Percentiles rank a stretch among this genome's conserved stretches.
Conservation (phyloP, 495 filamentous ascomycete genomes). For the Tetracladium marchalianum region DNA sequence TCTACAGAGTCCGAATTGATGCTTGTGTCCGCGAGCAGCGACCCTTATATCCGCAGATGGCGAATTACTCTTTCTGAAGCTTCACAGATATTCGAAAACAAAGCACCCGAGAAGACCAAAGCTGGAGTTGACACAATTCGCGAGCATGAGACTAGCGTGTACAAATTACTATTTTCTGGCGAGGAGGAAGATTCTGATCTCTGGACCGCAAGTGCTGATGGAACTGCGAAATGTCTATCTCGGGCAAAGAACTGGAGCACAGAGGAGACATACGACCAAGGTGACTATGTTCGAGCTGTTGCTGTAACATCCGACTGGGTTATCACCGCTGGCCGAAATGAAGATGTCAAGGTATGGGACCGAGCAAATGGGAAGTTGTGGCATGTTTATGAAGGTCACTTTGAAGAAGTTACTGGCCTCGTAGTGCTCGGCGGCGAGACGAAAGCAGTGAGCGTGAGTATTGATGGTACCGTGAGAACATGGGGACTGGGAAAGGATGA, state of each 20-base stretch:
- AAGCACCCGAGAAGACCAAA: slow-evolving; percentile 22
- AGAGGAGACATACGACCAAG: slow-evolving; percentile 66
- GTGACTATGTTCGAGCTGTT: slow-evolving; percentile 82
- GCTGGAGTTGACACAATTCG: slow-evolving; percentile 48
- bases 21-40: slow-evolving; percentile 72
- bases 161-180: slow-evolving; percentile 58
- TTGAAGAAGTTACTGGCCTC: slow-evolving; percentile 81
- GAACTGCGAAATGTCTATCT: slow-evolving; percentile 64
- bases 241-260: slow-evolving; percentile 53
- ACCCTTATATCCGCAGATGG: slow-evolving; percentile 77
- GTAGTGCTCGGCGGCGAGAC: slow-evolving; percentile 44
- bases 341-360: slow-evolving; percentile 89
- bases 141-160: slow-evolving; percentile 83
- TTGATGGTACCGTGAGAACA: slow-evolving; percentile 77
- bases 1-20: slow-evolving; percentile 35
- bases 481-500: slow-evolving; percentile 64
- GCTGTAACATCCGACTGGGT: slow-evolving; percentile 66
- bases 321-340: slow-evolving; percentile 83
- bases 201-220: slow-evolving; percentile 87
- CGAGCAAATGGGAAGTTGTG: slow-evolving; percentile 58
- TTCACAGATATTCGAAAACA: slow-evolving; percentile 35
- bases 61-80: slow-evolving; percentile 33
- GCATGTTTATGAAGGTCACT: slow-evolving; percentile 76
- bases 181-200: slow-evolving; percentile 60
- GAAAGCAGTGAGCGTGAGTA: slow-evolving; percentile 67